These are phyloP conservation scores for Acanthochlamys bracteata DNA, from an alignment of 106 monocot genomes.

Conservation along the genomic window DNA sequence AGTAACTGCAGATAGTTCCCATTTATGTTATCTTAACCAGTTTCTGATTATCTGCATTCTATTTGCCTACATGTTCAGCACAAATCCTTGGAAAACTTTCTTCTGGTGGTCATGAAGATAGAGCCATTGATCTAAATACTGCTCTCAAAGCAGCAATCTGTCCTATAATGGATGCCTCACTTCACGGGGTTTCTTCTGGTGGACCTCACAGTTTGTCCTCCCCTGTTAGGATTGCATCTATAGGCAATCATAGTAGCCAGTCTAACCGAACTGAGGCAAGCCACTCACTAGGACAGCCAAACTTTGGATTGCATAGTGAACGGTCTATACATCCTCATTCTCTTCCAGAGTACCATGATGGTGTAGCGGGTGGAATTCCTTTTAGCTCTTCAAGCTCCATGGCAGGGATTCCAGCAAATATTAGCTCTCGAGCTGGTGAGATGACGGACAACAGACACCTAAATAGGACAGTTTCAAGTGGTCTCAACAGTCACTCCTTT, in stretches of 20 bases:
- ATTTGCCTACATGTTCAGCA: background rate
- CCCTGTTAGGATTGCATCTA: slow-evolving; percentile 24
- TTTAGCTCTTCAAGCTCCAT: slow-evolving; percentile 36
- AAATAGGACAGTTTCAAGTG: slow-evolving; percentile 29
- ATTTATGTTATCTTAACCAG: background rate
- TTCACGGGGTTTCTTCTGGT: slow-evolving; percentile 19
- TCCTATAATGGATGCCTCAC: background rate
- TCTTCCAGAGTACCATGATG: slow-evolving; percentile 58
- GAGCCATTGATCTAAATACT: background rate
- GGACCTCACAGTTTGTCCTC: slow-evolving; percentile 38
- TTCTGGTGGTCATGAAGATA: background rate
- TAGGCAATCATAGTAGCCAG: slow-evolving; percentile 28
- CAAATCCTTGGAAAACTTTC: background rate
- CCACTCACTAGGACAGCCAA: slow-evolving; percentile 48
- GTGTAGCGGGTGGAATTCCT: slow-evolving; percentile 25
- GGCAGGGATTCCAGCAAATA: slow-evolving; percentile 31
- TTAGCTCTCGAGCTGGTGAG: slow-evolving; percentile 36
- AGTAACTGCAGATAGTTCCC: background rate
- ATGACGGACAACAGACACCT: slow-evolving; percentile 37
- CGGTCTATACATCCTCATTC: slow-evolving; percentile 57
- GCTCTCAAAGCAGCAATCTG: background rate
- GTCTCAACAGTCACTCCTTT: slow-evolving; percentile 38
- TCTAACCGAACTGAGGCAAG: slow-evolving; percentile 25
- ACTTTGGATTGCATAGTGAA: slow-evolving; percentile 41
- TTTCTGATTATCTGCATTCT: background rate